These are phyloP conservation scores for Fonsecaea pedrosoi DNA, from an alignment of 2,329 filamentous ascomycete species.

Conservation along the genomic window DNA sequence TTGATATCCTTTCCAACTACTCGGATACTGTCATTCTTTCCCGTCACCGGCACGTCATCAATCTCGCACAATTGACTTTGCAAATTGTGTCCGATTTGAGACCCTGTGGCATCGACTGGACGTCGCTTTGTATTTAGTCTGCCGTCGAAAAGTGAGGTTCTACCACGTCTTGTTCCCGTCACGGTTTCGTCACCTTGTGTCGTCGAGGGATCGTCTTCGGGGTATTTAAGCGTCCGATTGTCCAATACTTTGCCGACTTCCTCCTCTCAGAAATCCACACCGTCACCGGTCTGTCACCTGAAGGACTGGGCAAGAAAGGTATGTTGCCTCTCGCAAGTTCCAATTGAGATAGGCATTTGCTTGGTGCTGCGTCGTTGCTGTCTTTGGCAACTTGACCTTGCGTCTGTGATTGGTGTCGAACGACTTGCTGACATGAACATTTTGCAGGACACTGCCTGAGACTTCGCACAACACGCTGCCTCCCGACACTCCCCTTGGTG, in stretches of 20 bases:
- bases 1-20: background rate
- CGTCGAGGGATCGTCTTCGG: background rate
- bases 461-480: background rate
- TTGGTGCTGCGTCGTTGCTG: background rate
- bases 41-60: conserved; percentile 10
- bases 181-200: conserved; percentile 6
- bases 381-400: background rate
- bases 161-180: conserved; percentile 15
- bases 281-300: background rate
- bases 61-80: background rate
- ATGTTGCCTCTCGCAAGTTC: background rate
- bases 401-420: background rate
- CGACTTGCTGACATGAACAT: background rate
- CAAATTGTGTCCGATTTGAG: conserved; percentile 3
- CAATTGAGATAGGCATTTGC: background rate
- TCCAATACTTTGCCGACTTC: background rate
- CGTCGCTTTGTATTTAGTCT: conserved; percentile 17
- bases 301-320: background rate
- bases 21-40: background rate
- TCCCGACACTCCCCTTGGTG: background rate
- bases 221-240: background rate
- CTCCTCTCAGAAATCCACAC: background rate
- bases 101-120: conserved; percentile 6
- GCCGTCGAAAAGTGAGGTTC: conserved; percentile 4
- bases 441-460: background rate